These are phyloP conservation scores for Fusarium circinatum DNA, from an alignment of 2,329 filamentous ascomycete genomes.

Conservation along the genomic window DNA sequence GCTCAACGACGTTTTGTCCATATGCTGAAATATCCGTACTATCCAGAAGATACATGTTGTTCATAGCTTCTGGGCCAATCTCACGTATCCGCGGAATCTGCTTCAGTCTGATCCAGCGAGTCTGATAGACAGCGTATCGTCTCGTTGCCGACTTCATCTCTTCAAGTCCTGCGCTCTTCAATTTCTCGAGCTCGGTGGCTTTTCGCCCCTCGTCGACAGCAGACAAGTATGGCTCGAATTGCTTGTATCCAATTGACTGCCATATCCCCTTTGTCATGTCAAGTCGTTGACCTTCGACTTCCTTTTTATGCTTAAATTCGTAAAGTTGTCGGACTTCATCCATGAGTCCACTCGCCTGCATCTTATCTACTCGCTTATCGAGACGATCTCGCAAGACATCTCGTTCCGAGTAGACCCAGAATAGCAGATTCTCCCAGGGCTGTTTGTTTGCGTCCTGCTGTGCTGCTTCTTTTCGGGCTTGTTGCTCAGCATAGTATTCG, in stretches of 20 bases:
- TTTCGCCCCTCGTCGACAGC: conserved; percentile 51
- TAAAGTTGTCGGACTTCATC: conserved; percentile 61
- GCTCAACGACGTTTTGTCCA: conserved; percentile 69
- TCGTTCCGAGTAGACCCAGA: conserved; percentile 86
- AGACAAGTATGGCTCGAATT: conserved; percentile 79
- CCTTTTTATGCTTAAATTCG: conserved; percentile 50
- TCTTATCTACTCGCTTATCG: conserved; percentile 81
- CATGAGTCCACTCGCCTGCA: conserved; percentile 71
- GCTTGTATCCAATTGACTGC: conserved; percentile 96
- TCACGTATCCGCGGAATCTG: conserved; percentile 75
- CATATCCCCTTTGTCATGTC: conserved; percentile 89
- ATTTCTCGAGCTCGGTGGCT: conserved; percentile 58
- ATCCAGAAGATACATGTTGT: conserved; percentile 81
- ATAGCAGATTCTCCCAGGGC: conserved; percentile 71
- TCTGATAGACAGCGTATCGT: conserved; percentile 86
- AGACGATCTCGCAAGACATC: conserved; percentile 76
- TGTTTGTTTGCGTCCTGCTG: conserved; percentile 36
- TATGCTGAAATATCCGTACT: conserved; percentile 76
- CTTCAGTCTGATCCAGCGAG: conserved; percentile 88
- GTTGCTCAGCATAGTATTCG: conserved; percentile 86
- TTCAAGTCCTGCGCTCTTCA: conserved; percentile 72
- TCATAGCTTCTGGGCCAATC: conserved; percentile 59
- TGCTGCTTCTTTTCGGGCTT: conserved; percentile 49
- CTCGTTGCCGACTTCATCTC: conserved; percentile 84
- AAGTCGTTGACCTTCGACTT: conserved; percentile 61